A percentile compares a stretch with the other conserved stretches of the same genome.
These are phyloP conservation scores for Macrotyloma uniflorum DNA, from an alignment of 306 rosid species.

Conservation along the genomic window DNA sequence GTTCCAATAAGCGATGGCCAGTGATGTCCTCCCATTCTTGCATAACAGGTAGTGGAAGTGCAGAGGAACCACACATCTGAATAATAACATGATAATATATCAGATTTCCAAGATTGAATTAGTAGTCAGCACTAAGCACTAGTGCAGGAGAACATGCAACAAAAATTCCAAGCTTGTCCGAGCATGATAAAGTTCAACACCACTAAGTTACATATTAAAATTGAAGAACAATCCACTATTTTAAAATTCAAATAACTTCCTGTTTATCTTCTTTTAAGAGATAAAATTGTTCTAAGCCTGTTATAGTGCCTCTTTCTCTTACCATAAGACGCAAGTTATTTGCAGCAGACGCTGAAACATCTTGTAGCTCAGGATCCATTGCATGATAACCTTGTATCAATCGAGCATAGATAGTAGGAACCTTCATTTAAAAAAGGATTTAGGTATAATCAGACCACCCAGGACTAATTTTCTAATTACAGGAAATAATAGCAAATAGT, in stretches of 20 bases:
- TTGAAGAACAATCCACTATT: neutral
- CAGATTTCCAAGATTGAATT: conserved; percentile 13
- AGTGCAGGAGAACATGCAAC: neutral
- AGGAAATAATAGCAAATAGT: conserved; percentile 12
- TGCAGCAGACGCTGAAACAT: conserved; percentile 77
- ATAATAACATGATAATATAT: conserved; percentile 16
- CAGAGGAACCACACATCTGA: conserved; percentile 99
- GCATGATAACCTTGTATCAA: conserved; percentile 85
- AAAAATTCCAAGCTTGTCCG: conserved; percentile 1
- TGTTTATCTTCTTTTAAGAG: conserved; percentile 13
- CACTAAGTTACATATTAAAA: conserved; percentile 4
- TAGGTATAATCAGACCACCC: conserved; percentile 17
- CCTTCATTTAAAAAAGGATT: conserved; percentile 55
- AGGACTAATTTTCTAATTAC: conserved; percentile 19
- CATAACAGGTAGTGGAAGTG: conserved; percentile 92
- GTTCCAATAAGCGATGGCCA: conserved; percentile 89
- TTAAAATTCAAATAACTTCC: conserved; percentile 2
- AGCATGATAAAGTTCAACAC: conserved; percentile 24
- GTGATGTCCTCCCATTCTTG: conserved; percentile 85
- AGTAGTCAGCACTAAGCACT: conserved; percentile 20
- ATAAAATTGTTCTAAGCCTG: neutral
- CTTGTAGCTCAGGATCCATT: conserved; percentile 79
- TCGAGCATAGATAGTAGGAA: conserved; percentile 88
- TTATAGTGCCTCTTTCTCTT: conserved; percentile 33
- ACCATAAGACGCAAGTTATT: conserved; percentile 95